Evolutionary conservation across 2,329 filamentous ascomycete genomes (phyloP).

Genomic region (Epichloe sibirici): DNA sequence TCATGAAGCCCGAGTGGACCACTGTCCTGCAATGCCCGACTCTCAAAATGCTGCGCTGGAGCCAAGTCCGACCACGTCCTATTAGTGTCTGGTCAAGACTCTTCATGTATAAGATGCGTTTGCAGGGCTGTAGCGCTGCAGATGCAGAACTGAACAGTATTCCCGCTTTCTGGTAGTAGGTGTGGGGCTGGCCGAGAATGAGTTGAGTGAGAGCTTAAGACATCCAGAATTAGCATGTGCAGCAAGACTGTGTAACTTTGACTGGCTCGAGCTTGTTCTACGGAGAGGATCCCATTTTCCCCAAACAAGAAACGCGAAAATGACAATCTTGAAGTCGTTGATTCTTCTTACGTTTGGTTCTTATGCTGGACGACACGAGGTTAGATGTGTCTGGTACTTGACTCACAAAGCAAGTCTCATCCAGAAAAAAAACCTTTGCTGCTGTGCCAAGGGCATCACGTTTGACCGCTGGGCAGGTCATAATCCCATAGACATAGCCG

Average conservation of each 20-base stretch:
- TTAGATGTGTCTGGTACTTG: not conserved
- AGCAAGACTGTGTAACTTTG: not conserved
- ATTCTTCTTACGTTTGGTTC: no score
- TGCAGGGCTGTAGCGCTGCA: not conserved
- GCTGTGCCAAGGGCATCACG: not conserved
- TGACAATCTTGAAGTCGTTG: no score
- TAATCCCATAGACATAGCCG: conserved; percentile 54
- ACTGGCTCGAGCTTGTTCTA: no score
- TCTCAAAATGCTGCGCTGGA: not conserved
- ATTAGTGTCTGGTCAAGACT: not conserved
- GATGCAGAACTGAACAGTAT: not conserved
- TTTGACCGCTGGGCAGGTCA: not conserved
- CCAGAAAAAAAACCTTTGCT: not conserved
- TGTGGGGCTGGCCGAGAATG: not conserved
- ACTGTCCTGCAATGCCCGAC: not conserved
- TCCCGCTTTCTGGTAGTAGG: not conserved
- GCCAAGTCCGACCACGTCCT: not conserved
- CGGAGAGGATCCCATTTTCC: no score
- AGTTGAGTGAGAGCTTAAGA: not conserved
- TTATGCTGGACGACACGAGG: not conserved
- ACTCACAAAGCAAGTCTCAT: not conserved
- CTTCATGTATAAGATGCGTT: not conserved
- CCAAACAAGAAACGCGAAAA: no score
- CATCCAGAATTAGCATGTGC: not conserved
- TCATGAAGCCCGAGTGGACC: no score